Conservation (phyloP, 1,284 basidiomycete species). For the Inonotus hispidus region DNA sequence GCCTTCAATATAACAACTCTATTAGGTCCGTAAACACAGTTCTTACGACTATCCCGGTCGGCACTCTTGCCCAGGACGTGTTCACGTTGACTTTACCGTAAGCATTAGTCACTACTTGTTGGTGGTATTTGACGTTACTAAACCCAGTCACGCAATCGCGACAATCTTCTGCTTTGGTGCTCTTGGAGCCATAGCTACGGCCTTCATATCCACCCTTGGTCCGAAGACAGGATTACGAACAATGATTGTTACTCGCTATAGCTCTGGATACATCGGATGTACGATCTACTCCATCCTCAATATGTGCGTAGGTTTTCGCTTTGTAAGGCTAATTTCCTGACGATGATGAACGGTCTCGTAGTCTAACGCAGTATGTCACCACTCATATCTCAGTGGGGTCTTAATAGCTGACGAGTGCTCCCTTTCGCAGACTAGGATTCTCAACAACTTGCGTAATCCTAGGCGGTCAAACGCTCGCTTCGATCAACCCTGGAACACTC, state of each 20-base stretch:
- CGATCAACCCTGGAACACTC: slow-evolving; percentile 36
- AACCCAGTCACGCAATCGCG: slow-evolving; percentile 37
- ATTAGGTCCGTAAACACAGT: slow-evolving; percentile 26
- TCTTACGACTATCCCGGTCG: slow-evolving; percentile 52
- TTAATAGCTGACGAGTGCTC: no score
- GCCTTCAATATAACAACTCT: neutral
- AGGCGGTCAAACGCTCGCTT: slow-evolving; percentile 43
- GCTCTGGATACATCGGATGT: slow-evolving; percentile 52
- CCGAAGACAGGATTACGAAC: slow-evolving; percentile 57
- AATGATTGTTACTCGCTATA: slow-evolving; percentile 52
- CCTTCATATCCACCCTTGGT: slow-evolving; percentile 54
- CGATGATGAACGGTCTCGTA: neutral
- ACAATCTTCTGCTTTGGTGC: slow-evolving; percentile 41
- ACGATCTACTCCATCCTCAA: slow-evolving; percentile 54
- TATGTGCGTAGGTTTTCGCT: slow-evolving; percentile 26
- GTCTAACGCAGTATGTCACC: slow-evolving; percentile 39
- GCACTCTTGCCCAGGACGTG: slow-evolving; percentile 45
- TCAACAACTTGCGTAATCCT: slow-evolving; percentile 41
- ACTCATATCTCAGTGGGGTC: slow-evolving; percentile 11
- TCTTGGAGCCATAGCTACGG: slow-evolving; percentile 37
- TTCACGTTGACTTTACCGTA: slow-evolving; percentile 48
- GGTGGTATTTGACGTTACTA: neutral
- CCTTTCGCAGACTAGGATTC: slow-evolving; percentile 38
- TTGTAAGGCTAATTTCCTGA: neutral
- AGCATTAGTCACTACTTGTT: slow-evolving; percentile 16